These are phyloP conservation scores for Fusarium sp. DNA, from an alignment of 2,329 filamentous ascomycete species.

Conservation along the genomic window DNA sequence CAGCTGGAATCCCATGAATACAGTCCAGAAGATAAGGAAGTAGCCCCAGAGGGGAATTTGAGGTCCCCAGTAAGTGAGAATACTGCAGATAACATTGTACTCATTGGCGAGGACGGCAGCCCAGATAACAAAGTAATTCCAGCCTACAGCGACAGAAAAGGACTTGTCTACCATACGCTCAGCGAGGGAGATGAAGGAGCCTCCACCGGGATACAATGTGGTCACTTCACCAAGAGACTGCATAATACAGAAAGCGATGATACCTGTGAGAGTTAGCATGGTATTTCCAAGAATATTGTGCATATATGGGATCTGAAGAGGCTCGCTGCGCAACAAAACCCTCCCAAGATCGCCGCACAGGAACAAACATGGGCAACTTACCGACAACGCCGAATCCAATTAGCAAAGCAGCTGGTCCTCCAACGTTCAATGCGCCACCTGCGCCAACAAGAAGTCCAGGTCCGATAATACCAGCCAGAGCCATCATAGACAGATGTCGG, in stretches of 20 bases:
- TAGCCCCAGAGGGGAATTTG: slow-evolving; percentile 72
- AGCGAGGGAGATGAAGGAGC: slow-evolving; percentile 76
- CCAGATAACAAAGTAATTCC: slow-evolving; percentile 80
- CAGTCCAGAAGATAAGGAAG: slow-evolving; percentile 80
- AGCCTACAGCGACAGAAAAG: slow-evolving; percentile 75
- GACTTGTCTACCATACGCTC: slow-evolving; percentile 78
- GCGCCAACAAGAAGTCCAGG: slow-evolving; percentile 79
- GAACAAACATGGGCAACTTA: slow-evolving; percentile 27
- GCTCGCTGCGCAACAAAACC: not conserved
- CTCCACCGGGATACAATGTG: slow-evolving; percentile 77
- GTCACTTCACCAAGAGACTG: slow-evolving; percentile 81
- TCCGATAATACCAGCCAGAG: slow-evolving; percentile 71
- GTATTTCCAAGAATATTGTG: not conserved
- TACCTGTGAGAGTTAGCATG: slow-evolving; percentile 49
- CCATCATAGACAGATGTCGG: slow-evolving; percentile 74
- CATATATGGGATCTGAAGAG: not conserved
- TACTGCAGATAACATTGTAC: slow-evolving; percentile 75
- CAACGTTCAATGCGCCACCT: slow-evolving; percentile 74
- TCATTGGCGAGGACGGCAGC: slow-evolving; percentile 74
- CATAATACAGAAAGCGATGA: slow-evolving; percentile 76
- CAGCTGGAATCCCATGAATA: slow-evolving; percentile 75
- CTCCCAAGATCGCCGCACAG: not conserved
- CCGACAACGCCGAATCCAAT: slow-evolving; percentile 79
- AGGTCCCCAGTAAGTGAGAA: slow-evolving; percentile 74
- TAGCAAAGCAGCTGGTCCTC: slow-evolving; percentile 76